Base-by-base conservation (phyloP, 2,329 filamentous ascomycete species). In the Colletotrichum tropicale region DNA sequence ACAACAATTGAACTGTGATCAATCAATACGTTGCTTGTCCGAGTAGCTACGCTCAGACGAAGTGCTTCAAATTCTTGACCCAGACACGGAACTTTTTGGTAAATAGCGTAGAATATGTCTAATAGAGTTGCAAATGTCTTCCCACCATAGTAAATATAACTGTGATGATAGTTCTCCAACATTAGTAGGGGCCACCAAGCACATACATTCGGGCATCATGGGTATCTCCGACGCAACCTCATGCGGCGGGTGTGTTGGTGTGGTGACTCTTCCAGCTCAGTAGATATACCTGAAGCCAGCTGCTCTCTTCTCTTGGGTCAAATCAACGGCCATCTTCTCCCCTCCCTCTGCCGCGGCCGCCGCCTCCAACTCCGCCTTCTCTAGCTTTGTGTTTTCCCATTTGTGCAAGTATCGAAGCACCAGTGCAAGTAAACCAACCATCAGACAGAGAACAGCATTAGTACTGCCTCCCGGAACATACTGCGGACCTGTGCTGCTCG, bases 351-450 rank as follows among this genome's bases (percentile, higher is more conserved):
- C 70, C 48, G 78, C 78, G 4, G 77, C 78, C 4, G 79, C 77
- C 1, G 77, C 74, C 30, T 82, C 82, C 6, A 76, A 77, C 76
- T 86, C 85, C 6, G 87, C 87, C 76, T 83, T 81, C 66, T 92
- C 92, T 5, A 94, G 82, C 78, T 89, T 89, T 80, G 83, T 86
- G 77, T 94, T 94, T 83, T 94, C 90, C 82, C 87, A 88, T 16
- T 86, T 86, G 24, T 94, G 85, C 26, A 93, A 82, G 8, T 85
- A 84, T 8, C 92, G 87, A 55, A 93, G 81, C 2, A 84, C 70
- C 0, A 92, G 78, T 0, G 91, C 91, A 8, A 94, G 81, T 0
- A 88, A 74, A 0, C 87, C 89, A 0, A 91, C 92, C 58, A 94
- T 84, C 8, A 93, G 82, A 83, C 92, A 93, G 56, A 94, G 91